These are phyloP conservation scores for Penicillium fimorum DNA, from an alignment of 495 filamentous ascomycete species.

Conservation along the genomic window DNA sequence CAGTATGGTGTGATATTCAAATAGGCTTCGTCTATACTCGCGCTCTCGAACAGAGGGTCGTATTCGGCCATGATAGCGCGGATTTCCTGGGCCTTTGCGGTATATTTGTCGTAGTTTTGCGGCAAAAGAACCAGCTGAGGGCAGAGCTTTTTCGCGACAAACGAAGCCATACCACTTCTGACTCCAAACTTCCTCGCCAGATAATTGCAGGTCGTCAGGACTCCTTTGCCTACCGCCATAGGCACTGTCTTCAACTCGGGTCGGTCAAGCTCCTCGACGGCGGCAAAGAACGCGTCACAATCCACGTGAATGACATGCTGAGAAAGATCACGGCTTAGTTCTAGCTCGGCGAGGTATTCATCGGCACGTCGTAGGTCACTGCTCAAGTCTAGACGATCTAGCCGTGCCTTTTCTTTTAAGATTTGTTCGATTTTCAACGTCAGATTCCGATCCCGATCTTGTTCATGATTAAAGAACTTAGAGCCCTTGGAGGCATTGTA, in stretches of 20 bases:
- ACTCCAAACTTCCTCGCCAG: slow-evolving; percentile 85
- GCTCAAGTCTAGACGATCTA: slow-evolving; percentile 74
- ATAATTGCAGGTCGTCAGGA: slow-evolving; percentile 95
- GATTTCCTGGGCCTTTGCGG: slow-evolving; percentile 83
- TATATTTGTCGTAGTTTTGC: slow-evolving; percentile 88
- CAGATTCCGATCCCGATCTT: slow-evolving; percentile 74
- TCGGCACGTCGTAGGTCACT: slow-evolving; percentile 73
- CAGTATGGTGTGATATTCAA: slow-evolving; percentile 94
- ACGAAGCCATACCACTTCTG: slow-evolving; percentile 90
- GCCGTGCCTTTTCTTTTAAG: slow-evolving; percentile 66
- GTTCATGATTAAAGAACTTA: slow-evolving; percentile 94
- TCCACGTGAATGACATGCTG: slow-evolving; percentile 90
- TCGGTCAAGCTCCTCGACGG: slow-evolving; percentile 87
- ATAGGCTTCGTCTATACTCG: slow-evolving; percentile 94
- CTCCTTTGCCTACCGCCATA: slow-evolving; percentile 90
- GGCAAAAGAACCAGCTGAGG: slow-evolving; percentile 82
- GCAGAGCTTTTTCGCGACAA: slow-evolving; percentile 93
- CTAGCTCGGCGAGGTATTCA: slow-evolving; percentile 76
- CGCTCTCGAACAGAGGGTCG: slow-evolving; percentile 86
- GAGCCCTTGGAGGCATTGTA: slow-evolving; percentile 96
- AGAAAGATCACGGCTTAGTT: slow-evolving; percentile 73
- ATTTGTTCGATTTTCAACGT: slow-evolving; percentile 87
- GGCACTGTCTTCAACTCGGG: slow-evolving; percentile 87
- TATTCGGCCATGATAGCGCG: slow-evolving; percentile 80
- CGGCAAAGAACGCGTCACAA: slow-evolving; percentile 97